Conservation (phyloP, 306 rosid genomes). For the Rosa lucieae region DNA sequence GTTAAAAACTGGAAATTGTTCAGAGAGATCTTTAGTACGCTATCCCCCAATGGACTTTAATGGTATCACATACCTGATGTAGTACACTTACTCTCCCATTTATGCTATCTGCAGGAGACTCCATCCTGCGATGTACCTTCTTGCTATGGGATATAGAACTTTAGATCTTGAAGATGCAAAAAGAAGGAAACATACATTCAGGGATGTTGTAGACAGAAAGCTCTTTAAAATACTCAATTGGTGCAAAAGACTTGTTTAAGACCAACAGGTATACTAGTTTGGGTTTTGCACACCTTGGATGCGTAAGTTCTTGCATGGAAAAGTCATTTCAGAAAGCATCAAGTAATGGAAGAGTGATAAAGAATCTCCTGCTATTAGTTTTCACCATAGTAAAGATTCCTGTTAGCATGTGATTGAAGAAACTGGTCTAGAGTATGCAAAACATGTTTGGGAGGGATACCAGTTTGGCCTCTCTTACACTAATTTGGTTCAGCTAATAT, state of each 20-base stretch:
- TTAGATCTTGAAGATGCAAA: constrained; percentile 85
- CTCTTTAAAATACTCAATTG: constrained; percentile 62
- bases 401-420: constrained; percentile 12
- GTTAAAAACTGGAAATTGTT: not conserved
- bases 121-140: constrained; percentile 93
- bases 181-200: constrained; percentile 53
- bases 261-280: constrained; percentile 10
- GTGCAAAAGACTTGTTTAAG: constrained; percentile 73
- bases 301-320: constrained; percentile 9
- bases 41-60: not conserved
- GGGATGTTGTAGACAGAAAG: constrained; percentile 47
- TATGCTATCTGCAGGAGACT: constrained; percentile 68
- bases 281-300: constrained; percentile 7
- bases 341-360: constrained; percentile 4
- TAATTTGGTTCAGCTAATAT: not conserved
- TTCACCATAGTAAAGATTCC: constrained; percentile 22
- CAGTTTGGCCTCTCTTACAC: not conserved
- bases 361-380: constrained; percentile 16
- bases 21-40: not conserved
- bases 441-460: not conserved
- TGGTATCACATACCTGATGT: not conserved
- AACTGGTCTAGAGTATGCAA: not conserved
- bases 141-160: constrained; percentile 89
- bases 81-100: constrained; percentile 31
- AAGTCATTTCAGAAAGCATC: not conserved